Evolutionary conservation across 1,284 basidiomycete species (phyloP).

Genomic region (Ganoderma sinense): DNA sequence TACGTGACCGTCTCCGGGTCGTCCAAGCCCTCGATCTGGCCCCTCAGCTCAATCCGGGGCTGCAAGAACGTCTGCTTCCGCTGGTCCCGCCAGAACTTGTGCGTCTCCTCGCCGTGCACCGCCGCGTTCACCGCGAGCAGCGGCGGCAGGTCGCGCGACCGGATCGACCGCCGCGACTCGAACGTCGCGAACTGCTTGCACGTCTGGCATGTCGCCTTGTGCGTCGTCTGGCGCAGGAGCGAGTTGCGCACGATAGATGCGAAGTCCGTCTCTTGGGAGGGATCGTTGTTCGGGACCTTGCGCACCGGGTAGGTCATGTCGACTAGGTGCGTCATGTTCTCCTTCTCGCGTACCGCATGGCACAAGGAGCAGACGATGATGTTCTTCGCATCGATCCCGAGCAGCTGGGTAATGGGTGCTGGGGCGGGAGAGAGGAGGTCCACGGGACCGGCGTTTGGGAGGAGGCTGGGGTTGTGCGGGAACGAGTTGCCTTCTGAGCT

Average conservation of each 20-base stretch:
- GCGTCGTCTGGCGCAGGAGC: slow-evolving; percentile 81
- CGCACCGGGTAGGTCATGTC: slow-evolving; percentile 87
- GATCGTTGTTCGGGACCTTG: slow-evolving; percentile 71
- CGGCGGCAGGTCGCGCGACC: slow-evolving; percentile 77
- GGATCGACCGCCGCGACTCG: slow-evolving; percentile 75
- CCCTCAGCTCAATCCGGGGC: slow-evolving; percentile 59
- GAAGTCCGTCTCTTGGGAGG: slow-evolving; percentile 63
- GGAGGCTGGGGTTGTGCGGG: slow-evolving; percentile 64
- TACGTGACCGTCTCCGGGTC: slow-evolving; percentile 69
- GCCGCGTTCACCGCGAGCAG: slow-evolving; percentile 91
- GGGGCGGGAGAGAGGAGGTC: slow-evolving; percentile 49
- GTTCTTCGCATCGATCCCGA: slow-evolving; percentile 82
- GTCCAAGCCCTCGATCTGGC: slow-evolving; percentile 66
- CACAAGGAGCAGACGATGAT: slow-evolving; percentile 82
- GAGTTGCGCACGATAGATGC: slow-evolving; percentile 78
- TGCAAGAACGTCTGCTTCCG: slow-evolving; percentile 62
- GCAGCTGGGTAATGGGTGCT: slow-evolving; percentile 80
- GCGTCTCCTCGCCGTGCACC: slow-evolving; percentile 79
- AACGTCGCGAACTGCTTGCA: slow-evolving; percentile 85
- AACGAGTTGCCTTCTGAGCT: slow-evolving; percentile 72
- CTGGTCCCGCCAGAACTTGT: slow-evolving; percentile 81
- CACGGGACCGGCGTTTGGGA: slow-evolving; percentile 44
- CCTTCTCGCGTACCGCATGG: slow-evolving; percentile 74
- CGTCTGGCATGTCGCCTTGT: slow-evolving; percentile 86
- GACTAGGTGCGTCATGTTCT: slow-evolving; percentile 81